phyloP scores from a whole-genome alignment of 2,329 filamentous ascomycete species.

The Fusarium gaditjirri region DNA sequence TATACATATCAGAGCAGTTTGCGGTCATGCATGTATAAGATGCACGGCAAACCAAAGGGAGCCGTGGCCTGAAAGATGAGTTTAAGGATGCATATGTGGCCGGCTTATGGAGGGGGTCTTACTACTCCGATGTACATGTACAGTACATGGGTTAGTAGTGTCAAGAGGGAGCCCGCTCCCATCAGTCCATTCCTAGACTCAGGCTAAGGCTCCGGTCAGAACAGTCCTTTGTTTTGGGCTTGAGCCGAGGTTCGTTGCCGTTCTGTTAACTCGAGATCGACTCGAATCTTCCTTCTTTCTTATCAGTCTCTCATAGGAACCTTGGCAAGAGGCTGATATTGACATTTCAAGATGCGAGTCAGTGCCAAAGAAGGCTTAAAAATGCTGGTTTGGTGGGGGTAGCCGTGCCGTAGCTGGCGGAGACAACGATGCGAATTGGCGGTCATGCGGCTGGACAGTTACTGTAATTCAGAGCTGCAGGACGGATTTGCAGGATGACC shows the following conservation, averaged over 20 bases:
- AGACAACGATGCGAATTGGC: conserved; percentile 27
- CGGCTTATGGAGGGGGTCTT: conserved; percentile 31
- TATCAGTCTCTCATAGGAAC: not conserved
- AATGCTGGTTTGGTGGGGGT: conserved; percentile 16
- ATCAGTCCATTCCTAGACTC: conserved; percentile 32
- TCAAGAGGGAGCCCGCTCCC: conserved; percentile 29
- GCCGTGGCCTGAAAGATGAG: conserved; percentile 36
- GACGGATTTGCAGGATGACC: conserved; percentile 37
- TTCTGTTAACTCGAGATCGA: not conserved
- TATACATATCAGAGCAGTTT: not conserved
- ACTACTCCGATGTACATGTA: conserved; percentile 18
- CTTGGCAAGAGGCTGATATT: not conserved
- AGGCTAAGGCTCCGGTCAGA: conserved; percentile 9
- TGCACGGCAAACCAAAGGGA: conserved; percentile 12
- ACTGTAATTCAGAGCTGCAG: conserved; percentile 24
- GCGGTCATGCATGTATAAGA: conserved; percentile 15
- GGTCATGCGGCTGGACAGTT: conserved; percentile 35
- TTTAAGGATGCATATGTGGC: conserved; percentile 34
- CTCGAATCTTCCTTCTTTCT: not conserved
- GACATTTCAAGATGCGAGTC: conserved; percentile 18
- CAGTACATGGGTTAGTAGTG: conserved; percentile 6
- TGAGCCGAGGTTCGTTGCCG: not conserved
- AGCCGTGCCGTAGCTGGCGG: conserved; percentile 16
- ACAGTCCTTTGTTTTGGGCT: conserved; percentile 7
- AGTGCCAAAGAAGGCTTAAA: conserved; percentile 13